These are phyloP conservation scores for Albatrellus sp. DNA, from an alignment of 1,284 basidiomycete species.

Conservation along the genomic window DNA sequence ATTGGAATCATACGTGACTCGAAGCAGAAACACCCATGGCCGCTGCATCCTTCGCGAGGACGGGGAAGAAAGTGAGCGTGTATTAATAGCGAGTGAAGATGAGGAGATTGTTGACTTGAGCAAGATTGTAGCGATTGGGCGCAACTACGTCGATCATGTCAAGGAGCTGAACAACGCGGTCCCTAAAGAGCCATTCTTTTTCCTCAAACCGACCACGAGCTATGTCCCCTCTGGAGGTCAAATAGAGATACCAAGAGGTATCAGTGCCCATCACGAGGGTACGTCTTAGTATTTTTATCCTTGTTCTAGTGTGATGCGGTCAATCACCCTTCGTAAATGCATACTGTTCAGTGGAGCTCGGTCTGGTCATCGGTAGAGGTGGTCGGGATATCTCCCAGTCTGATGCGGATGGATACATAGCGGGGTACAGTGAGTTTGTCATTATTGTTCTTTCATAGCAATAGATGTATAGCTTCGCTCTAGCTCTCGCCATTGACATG, in stretches of 20 bases:
- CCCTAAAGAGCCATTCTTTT: slow-evolving; percentile 96
- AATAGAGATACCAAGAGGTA: slow-evolving; percentile 80
- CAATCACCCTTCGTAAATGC: not conserved
- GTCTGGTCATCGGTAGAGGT: slow-evolving; percentile 83
- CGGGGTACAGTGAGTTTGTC: slow-evolving; percentile 66
- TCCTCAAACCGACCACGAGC: slow-evolving; percentile 91
- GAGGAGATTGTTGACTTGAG: not conserved
- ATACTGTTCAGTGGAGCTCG: slow-evolving; percentile 72
- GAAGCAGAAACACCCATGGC: slow-evolving; percentile 11
- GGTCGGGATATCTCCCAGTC: slow-evolving; percentile 72
- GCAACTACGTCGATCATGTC: slow-evolving; percentile 78
- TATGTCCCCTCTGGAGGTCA: slow-evolving; percentile 71
- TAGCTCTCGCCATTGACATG: slow-evolving; percentile 90
- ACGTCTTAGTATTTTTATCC: slow-evolving; percentile 7
- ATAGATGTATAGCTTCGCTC: not conserved
- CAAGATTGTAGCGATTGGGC: slow-evolving; percentile 83
- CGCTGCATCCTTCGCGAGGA: slow-evolving; percentile 32
- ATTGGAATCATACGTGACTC: no score
- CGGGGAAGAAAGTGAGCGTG: slow-evolving; percentile 32
- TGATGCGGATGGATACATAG: slow-evolving; percentile 70
- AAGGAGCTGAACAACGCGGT: slow-evolving; percentile 86
- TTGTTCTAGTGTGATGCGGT: not conserved
- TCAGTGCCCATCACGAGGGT: slow-evolving; percentile 89
- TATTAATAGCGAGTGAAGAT: not conserved
- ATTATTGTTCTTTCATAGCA: not conserved